Evolutionary conservation across 2,329 filamentous ascomycete genomes (phyloP).

Genomic region (Venturiaceae sp.): DNA sequence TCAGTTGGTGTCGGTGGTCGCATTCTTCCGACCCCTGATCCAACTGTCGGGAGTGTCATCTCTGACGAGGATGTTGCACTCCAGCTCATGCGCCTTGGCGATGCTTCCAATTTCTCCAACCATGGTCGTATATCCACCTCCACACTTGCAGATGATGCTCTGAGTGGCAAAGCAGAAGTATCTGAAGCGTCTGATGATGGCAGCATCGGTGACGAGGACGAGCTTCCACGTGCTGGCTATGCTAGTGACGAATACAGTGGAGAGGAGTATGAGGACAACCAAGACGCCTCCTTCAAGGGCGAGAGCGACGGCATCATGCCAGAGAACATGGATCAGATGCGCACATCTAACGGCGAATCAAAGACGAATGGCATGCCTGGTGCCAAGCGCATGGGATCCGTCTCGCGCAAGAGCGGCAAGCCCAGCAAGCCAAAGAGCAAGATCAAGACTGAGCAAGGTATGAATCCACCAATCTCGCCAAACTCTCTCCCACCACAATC

Average conservation of each 20-base stretch:
- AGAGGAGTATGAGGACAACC: conserved; percentile 46
- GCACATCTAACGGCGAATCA: conserved; percentile 23
- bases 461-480: conserved; percentile 40
- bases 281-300: conserved; percentile 43
- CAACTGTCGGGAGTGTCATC: conserved; percentile 94
- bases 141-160: conserved; percentile 74
- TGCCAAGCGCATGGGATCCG: conserved; percentile 21
- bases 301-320: conserved; percentile 39
- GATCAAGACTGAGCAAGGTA: conserved; percentile 34
- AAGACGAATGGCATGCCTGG: conserved; percentile 27
- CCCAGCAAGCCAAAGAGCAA: conserved; percentile 10
- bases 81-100: conserved; percentile 90
- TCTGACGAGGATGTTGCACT: conserved; percentile 97
- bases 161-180: conserved; percentile 81
- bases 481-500: conserved; percentile 57
- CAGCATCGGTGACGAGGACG: conserved; percentile 64
- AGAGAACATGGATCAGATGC: conserved; percentile 21
- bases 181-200: conserved; percentile 68
- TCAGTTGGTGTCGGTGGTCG: not conserved
- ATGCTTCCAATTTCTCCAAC: conserved; percentile 78
- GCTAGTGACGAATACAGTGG: conserved; percentile 48
- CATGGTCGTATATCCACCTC: conserved; percentile 89
- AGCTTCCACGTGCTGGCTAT: conserved; percentile 29
- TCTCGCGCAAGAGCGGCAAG: conserved; percentile 29
- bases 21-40: conserved; percentile 75